Percentiles rank a stretch among this genome's conserved stretches.
Evolutionary conservation across 2,329 filamentous ascomycete species (phyloP).

Genomic region (Mycosphaerella arachidis): DNA sequence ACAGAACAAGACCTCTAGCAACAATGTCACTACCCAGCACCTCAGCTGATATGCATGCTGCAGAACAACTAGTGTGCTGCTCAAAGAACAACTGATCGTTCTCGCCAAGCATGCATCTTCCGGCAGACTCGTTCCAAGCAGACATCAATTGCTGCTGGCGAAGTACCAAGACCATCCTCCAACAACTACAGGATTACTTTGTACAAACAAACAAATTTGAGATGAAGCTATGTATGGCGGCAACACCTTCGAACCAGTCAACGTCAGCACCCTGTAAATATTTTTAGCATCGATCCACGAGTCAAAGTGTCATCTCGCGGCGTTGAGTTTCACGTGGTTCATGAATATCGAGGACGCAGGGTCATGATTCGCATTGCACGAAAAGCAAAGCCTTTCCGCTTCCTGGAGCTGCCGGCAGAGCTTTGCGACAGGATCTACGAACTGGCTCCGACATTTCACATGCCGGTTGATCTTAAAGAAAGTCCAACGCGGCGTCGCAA

Average conservation of each 20-base stretch:
- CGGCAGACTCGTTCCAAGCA: neutral
- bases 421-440: neutral
- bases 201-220: constrained; percentile 14
- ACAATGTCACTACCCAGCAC: too few relatives aligned
- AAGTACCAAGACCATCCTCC: neutral
- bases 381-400: neutral
- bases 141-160: neutral
- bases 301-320: constrained; percentile 1
- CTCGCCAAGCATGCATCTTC: neutral
- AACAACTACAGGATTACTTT: neutral
- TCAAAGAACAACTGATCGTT: neutral
- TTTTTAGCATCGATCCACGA: neutral
- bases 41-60: too few relatives aligned
- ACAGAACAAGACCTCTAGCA: too few relatives aligned
- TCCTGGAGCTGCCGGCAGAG: neutral
- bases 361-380: neutral
- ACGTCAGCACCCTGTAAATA: neutral
- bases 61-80: too few relatives aligned
- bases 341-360: neutral
- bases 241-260: constrained; percentile 6
- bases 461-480: too few relatives aligned
- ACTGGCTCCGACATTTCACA: too few relatives aligned
- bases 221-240: constrained; percentile 10
- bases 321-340: neutral
- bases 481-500: too few relatives aligned